These are phyloP conservation scores for Volvariella volvacea DNA, from an alignment of 1,284 basidiomycete genomes.

Conservation along the genomic window DNA sequence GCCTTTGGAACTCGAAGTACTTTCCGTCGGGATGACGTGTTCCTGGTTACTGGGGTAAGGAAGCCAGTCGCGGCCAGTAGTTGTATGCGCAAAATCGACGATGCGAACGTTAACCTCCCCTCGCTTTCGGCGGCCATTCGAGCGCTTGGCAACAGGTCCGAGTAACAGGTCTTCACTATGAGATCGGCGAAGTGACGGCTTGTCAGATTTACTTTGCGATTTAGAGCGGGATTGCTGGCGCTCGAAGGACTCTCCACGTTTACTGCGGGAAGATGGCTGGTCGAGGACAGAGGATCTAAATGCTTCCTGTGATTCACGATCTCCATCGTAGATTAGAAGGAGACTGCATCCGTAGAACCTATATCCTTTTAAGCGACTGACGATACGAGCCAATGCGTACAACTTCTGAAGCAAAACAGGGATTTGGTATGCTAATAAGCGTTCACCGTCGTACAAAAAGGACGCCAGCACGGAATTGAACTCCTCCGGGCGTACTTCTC, in stretches of 20 bases:
- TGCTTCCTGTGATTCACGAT: constrained; percentile 78
- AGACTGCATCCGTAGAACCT: constrained; percentile 98
- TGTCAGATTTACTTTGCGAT: constrained; percentile 29
- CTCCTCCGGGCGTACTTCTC: constrained; percentile 81
- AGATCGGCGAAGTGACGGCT: constrained; percentile 54
- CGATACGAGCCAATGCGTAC: constrained; percentile 88
- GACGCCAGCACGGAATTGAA: constrained; percentile 79
- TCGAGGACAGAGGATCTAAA: constrained; percentile 57
- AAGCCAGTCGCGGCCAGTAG: constrained; percentile 89
- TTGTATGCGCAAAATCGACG: constrained; percentile 99
- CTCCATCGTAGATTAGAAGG: constrained; percentile 97
- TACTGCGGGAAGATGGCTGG: constrained; percentile 62
- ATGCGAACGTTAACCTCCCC: constrained; percentile 95
- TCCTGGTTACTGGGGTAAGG: constrained; percentile 46
- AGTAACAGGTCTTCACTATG: constrained; percentile 71
- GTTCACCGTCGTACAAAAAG: constrained; percentile 84
- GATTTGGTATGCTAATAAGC: constrained; percentile 86
- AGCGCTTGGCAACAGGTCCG: constrained; percentile 56
- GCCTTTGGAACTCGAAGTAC: constrained; percentile 28
- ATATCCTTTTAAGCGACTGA: constrained; percentile 84
- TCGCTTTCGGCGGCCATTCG: constrained; percentile 57
- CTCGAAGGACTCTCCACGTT: constrained; percentile 74
- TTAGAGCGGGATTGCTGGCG: constrained; percentile 30
- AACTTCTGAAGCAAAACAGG: constrained; percentile 88
- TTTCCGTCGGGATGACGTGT: constrained; percentile 20